These are phyloP conservation scores for Pichia californica DNA, from an alignment of 805 yeast species.

Conservation along the genomic window DNA sequence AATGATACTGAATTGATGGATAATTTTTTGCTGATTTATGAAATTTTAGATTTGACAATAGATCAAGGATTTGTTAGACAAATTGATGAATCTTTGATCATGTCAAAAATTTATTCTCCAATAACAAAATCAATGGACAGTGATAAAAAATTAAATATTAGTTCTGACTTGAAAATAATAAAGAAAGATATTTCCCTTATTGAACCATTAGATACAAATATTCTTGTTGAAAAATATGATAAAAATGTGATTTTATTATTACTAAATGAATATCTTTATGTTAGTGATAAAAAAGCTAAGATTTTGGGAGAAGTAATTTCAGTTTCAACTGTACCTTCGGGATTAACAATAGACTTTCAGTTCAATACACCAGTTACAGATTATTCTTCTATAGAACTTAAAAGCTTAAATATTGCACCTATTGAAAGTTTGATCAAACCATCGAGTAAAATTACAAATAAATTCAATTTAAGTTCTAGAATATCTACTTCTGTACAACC, in stretches of 20 bases:
- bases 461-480: not conserved
- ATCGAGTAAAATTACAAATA: not conserved
- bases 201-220: not conserved
- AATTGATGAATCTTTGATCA: slow-evolving; percentile 44
- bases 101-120: slow-evolving; percentile 25
- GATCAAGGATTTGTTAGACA: slow-evolving; percentile 75
- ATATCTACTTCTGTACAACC: not conserved
- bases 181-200: not conserved
- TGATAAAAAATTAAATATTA: not conserved
- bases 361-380: not conserved
- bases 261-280: slow-evolving; percentile 3
- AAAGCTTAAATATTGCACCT: not conserved
- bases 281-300: not conserved
- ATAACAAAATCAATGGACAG: slow-evolving; percentile 7
- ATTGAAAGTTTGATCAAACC: not conserved
- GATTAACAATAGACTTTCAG: not conserved
- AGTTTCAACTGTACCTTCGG: slow-evolving; percentile 13
- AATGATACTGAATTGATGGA: slow-evolving; percentile 35
- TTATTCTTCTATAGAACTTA: not conserved
- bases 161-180: not conserved
- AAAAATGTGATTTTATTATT: slow-evolving; percentile 1
- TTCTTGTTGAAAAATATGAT: no score
- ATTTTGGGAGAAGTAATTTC: not conserved
- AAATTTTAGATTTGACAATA: slow-evolving; percentile 66
- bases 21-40: slow-evolving; percentile 66